Base-by-base conservation (phyloP, 345 rosid genomes). In the Trapa incisa region DNA sequence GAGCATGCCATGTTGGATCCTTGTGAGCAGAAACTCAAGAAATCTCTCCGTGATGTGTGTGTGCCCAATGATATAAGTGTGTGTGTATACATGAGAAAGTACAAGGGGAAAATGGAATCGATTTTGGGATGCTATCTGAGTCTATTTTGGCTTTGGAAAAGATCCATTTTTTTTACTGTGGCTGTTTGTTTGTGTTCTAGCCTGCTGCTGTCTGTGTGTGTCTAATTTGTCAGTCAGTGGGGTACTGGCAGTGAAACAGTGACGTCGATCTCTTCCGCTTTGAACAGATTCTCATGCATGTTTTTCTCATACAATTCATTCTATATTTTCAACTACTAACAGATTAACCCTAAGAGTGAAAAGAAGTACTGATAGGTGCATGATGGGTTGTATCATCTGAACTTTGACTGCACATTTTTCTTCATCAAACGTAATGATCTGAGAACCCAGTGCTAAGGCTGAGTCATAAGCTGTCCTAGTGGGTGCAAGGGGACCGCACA, bases 111-210 rank as follows among this genome's bases (percentile, higher is more conserved):
- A 85, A 89, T 87, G 86, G 85, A 72, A 85, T 84, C 86, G 61
- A 85, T 78, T 91, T 86, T 89, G 74, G 72, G 84, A 80, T 83
- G 80, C 73, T 58, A 73, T 86, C 89, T 80, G 89, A 80, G 83
- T 11, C 32, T 11, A 48, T 69, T 22, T 74, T 65, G 61, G 75
- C 70, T 67, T 58, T 15, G 54, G 57, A 61, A 22, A 69, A 41
- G 43, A 41, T 41, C 43, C 43, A 4, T 0, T 41, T 41, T 41
- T 74, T 48, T 71, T 67, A 38, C 75, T 72, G 45, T 63, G 73
- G 62, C 62, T 37, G 0, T 45, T 45, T 45, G 48, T 45, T 45
- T 45, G 48, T 11, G 48, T 13, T 45, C 48, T 11, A 45, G 48
- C 48, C 48, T 45, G 9, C 48, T 45, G 48, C 48, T 45, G 48